These are phyloP conservation scores for Arthrobotrys pseudoclavata DNA, from an alignment of 2,329 filamentous ascomycete genomes.

Conservation along the genomic window DNA sequence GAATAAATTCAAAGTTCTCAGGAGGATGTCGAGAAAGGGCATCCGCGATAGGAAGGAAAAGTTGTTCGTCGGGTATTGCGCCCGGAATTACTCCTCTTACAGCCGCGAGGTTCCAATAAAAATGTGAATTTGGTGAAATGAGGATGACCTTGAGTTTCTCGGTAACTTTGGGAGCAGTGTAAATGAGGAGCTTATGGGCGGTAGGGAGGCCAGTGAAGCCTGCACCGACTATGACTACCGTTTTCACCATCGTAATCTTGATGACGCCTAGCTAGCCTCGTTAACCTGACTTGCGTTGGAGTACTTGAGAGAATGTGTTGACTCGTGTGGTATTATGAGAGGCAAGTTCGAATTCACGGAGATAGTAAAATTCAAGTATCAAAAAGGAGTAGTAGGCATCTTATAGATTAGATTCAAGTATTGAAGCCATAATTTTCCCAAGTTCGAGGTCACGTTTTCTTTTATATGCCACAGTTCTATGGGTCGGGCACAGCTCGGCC, in stretches of 20 bases:
- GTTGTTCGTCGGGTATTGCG: conserved; percentile 69
- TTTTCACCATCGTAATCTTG: conserved; percentile 68
- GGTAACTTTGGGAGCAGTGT: conserved; percentile 67
- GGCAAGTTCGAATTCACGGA: too few species aligned
- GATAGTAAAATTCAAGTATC: too few species aligned
- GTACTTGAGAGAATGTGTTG: conserved; percentile 13
- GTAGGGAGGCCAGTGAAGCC: conserved; percentile 71
- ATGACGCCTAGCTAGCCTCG: too few species aligned
- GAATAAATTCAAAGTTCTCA: conserved; percentile 70
- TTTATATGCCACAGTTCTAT: not conserved
- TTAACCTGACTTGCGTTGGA: not conserved
- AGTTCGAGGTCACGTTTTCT: too few species aligned
- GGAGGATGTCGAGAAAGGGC: conserved; percentile 70
- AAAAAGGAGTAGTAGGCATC: not conserved
- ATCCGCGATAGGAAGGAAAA: conserved; percentile 70
- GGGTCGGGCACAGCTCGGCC: conserved; percentile 2
- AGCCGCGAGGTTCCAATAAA: conserved; percentile 74
- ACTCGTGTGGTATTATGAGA: conserved; percentile 15
- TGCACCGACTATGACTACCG: conserved; percentile 72
- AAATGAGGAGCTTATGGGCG: conserved; percentile 72
- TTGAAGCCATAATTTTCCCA: too few species aligned
- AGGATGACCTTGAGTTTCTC: conserved; percentile 71
- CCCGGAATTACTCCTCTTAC: conserved; percentile 72
- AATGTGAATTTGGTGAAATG: conserved; percentile 72
- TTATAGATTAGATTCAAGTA: not conserved